Base-by-base conservation (phyloP, 371 early-diverging fungal species). In the Mortierella sp. region DNA sequence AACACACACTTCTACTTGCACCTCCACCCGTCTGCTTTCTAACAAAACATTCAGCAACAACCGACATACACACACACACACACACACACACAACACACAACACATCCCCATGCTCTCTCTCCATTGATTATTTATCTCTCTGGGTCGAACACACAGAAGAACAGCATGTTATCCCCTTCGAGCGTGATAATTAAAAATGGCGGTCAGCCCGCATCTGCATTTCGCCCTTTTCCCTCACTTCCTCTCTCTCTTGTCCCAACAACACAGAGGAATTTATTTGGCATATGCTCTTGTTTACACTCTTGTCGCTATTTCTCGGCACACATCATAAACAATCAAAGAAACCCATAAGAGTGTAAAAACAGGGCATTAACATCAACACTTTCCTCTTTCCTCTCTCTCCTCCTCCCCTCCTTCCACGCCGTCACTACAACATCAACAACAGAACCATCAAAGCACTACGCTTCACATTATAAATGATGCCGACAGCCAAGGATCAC, bases 401-500 rank as follows among this genome's bases (percentile, higher is more conserved):
- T 63, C 32, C 27, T 41, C 21, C 65, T 49, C 29, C 38, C 68
- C 41, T 27, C n/a, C 29, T 16, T 73, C 51, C 27, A 24, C 44
- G 32, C 38, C 74, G 5, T 58, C 71, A 24, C 54, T 3, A 51
- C 3, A 51, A 21, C 54, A 65, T 38, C 32, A 49, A 35, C 24
- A 60, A 29, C 60, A 60, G 60, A 60, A 29, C 60, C 60, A 60
- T 11, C 29, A 3, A 60, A 60, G 11, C 5, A 12, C 14, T 14
- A 35, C 63, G 18, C 60, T 27, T 41, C 38, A 49, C 10, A 51
- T 7, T 55, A 4, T 18, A n/a, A 49, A 68, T 70, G 41, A 84
- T 84, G 84, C 84, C 84, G 29, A 78, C 81, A 44, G 71, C 86
- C 72, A 74, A 74, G 75, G 85, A 81, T 70, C 54, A 74, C 70